Evolutionary conservation across 768 basidiomycete species (phyloP).

Genomic region (Pleurotus tuber-regium): DNA sequence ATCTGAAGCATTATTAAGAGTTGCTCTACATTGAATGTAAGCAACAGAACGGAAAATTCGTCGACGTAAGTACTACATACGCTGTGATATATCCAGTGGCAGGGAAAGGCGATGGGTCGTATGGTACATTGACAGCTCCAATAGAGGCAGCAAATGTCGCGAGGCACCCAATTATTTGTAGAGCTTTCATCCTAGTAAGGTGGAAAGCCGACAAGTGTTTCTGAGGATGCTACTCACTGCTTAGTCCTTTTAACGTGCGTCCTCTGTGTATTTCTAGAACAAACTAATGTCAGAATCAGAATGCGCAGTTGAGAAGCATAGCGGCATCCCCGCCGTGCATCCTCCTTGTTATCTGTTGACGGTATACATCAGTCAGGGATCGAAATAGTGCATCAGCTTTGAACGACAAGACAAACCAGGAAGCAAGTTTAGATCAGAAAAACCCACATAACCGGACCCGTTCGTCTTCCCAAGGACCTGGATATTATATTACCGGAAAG

Average conservation of each 20-base stretch:
- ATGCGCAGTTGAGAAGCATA: neutral
- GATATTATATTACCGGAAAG: neutral
- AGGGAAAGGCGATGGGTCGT: conserved; percentile 16
- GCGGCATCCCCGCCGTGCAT: neutral
- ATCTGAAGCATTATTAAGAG: conserved; percentile 16
- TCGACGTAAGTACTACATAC: conserved; percentile 6
- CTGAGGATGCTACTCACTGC: neutral
- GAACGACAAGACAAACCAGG: neutral
- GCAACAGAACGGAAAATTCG: neutral
- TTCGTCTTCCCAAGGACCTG: conserved; percentile 5
- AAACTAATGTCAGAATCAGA: neutral
- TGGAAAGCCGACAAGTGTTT: neutral
- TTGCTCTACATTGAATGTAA: conserved; percentile 11
- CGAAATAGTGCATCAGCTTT: neutral
- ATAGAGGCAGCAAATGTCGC: neutral
- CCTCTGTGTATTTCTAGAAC: neutral
- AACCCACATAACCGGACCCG: conserved; percentile 2
- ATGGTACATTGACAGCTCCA: conserved; percentile 10
- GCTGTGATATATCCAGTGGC: conserved; percentile 14
- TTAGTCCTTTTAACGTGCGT: neutral
- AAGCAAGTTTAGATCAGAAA: conserved; percentile 5
- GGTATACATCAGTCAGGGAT: neutral
- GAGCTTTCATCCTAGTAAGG: neutral
- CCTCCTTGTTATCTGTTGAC: neutral
- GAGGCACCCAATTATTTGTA: neutral